Percentiles rank a stretch among this genome's conserved stretches.
These are phyloP conservation scores for Lepidium didymum DNA, from an alignment of 345 rosid species.

Conservation along the genomic window DNA sequence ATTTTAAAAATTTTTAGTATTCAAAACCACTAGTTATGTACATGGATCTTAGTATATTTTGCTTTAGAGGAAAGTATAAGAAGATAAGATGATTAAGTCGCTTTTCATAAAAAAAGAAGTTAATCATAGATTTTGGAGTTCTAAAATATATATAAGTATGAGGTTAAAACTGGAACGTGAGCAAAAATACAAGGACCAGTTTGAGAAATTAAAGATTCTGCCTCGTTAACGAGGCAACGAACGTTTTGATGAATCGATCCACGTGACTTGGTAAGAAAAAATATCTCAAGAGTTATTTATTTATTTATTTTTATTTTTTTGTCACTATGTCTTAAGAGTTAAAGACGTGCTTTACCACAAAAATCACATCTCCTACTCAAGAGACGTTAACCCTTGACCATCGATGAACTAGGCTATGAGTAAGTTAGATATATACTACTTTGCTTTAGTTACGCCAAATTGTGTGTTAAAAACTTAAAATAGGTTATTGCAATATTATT, in stretches of 20 bases:
- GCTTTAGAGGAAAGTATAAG: no score
- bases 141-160: background rate
- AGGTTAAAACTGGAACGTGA: background rate
- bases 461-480: background rate
- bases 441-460: background rate
- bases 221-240: constrained; percentile 19
- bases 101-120: no score
- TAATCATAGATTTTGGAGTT: no score
- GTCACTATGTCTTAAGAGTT: no score
- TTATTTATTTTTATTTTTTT: no score
- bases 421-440: background rate
- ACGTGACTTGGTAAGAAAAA: constrained; percentile 13
- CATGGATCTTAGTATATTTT: no score
- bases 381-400: constrained; percentile 10
- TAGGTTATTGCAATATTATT: background rate
- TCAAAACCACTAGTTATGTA: no score
- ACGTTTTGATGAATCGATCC: constrained; percentile 11
- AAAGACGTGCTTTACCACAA: constrained; percentile 26
- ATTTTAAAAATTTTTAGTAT: background rate
- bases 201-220: background rate
- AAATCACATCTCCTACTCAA: constrained; percentile 18
- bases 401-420: background rate
- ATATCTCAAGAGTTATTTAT: background rate
- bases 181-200: constrained; percentile 1
- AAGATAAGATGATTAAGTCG: no score